Conservation (phyloP, 2,329 filamentous ascomycete species). For the Stenocarpella maydis region DNA sequence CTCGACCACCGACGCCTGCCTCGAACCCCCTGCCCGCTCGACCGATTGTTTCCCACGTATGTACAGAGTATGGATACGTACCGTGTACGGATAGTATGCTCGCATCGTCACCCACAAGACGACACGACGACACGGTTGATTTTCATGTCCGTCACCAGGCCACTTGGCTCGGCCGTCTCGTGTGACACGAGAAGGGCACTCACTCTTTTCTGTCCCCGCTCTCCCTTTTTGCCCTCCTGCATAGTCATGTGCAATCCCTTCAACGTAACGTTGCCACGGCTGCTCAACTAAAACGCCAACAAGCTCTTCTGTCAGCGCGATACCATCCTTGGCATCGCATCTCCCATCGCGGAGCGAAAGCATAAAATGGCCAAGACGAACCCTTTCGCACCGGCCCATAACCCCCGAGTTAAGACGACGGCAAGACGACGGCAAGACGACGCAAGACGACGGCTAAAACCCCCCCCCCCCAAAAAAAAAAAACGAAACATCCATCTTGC, state of each 20-base stretch:
- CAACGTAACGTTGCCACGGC: conserved; percentile 17
- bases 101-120: too few relatives aligned
- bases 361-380: conserved; percentile 24
- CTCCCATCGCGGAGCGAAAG: conserved; percentile 23
- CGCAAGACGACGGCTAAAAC: conserved; percentile 9
- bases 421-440: conserved; percentile 1
- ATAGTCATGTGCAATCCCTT: not conserved
- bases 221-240: not conserved
- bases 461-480: too few relatives aligned
- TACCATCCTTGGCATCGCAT: conserved; percentile 24
- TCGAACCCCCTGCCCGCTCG: not conserved
- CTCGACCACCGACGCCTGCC: not conserved
- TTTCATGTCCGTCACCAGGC: too few relatives aligned
- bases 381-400: not conserved
- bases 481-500: conserved; percentile 20
- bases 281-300: conserved; percentile 6
- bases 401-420: not conserved
- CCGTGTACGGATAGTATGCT: too few relatives aligned
- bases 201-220: not conserved
- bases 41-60: not conserved
- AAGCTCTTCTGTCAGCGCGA: conserved; percentile 20
- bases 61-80: not conserved
- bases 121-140: too few relatives aligned
- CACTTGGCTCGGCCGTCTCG: not conserved
- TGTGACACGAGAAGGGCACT: conserved; percentile 4